Conservation (phyloP, 163 green algal genomes). For the Scenedesmus sp. region DNA sequence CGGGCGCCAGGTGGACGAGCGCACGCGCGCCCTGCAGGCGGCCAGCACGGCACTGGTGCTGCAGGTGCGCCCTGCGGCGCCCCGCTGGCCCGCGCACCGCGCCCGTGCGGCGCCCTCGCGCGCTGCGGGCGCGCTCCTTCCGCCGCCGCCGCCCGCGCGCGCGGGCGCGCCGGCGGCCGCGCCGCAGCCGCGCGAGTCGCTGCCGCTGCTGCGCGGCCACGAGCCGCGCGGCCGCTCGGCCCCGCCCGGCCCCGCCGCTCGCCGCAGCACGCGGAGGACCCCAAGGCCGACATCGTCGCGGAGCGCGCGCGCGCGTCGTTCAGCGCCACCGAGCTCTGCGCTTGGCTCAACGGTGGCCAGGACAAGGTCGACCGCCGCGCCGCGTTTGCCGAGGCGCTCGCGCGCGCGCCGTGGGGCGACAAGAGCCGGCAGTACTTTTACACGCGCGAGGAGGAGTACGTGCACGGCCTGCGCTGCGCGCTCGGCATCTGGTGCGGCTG, state of each 20-base stretch:
- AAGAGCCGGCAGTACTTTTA: slow-evolving; percentile 82
- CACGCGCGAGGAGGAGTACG: slow-evolving; percentile 84
- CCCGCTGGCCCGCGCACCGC: too few species aligned
- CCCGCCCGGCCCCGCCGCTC: too few species aligned
- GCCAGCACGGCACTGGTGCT: slow-evolving; percentile 57
- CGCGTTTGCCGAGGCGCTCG: slow-evolving; percentile 67
- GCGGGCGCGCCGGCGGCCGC: too few species aligned
- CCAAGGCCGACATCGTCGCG: slow-evolving; percentile 69
- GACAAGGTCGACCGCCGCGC: slow-evolving; percentile 76
- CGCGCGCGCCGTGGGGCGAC: slow-evolving; percentile 72
- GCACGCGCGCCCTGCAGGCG: slow-evolving; percentile 60
- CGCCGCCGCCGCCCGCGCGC: too few species aligned
- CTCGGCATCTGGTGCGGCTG: slow-evolving; percentile 89
- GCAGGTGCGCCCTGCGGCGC: too few species aligned
- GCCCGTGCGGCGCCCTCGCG: too few species aligned
- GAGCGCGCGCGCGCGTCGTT: slow-evolving; percentile 78
- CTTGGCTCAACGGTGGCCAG: slow-evolving; percentile 75
- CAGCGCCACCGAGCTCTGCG: slow-evolving; percentile 66
- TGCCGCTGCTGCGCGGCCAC: too few species aligned
- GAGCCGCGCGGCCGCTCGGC: too few species aligned
- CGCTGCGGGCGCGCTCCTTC: too few species aligned
- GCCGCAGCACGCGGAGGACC: slow-evolving; percentile 63
- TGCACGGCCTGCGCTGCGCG: slow-evolving; percentile 69
- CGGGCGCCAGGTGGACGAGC: slow-evolving; percentile 55
- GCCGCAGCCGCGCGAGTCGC: too few species aligned